Conservation (phyloP, 495 filamentous ascomycete genomes). For the Antarctomyces pellizariae region DNA sequence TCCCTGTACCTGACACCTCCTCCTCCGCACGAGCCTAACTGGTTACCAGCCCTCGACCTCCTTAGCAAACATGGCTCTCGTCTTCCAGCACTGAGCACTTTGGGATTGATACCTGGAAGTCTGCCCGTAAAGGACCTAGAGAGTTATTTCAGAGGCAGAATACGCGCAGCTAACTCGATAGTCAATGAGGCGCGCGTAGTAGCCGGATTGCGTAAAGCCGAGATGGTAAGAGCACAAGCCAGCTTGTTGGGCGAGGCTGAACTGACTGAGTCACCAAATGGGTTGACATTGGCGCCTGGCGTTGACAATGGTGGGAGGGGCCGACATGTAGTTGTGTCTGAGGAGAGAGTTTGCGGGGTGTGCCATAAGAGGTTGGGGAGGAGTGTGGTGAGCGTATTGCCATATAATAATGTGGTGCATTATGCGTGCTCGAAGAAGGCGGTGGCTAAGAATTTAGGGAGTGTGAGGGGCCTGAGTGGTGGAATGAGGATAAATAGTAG, state of each 20-base stretch:
- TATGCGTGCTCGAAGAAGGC: constrained; percentile 48
- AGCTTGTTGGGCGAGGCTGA: constrained; percentile 45
- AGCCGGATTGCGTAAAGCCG: constrained; percentile 45
- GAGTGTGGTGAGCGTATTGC: constrained; percentile 46
- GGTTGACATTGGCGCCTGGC: too few relatives aligned
- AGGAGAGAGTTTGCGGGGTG: constrained; percentile 73
- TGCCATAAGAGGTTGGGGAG: constrained; percentile 84
- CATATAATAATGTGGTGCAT: constrained; percentile 48
- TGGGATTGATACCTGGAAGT: constrained; percentile 61
- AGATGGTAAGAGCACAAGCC: constrained; percentile 47
- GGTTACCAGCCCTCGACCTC: constrained; percentile 60
- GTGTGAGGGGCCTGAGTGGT: background rate
- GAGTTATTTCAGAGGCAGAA: constrained; percentile 77
- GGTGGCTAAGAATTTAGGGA: background rate
- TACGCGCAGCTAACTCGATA: constrained; percentile 62
- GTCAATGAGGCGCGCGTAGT: constrained; percentile 61
- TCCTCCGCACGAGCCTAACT: constrained; percentile 43
- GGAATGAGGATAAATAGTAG: constrained; percentile 1
- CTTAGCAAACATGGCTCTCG: constrained; percentile 80
- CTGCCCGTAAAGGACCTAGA: constrained; percentile 61
- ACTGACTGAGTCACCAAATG: constrained; percentile 17
- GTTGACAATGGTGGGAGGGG: constrained; percentile 35
- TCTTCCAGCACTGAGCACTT: constrained; percentile 62
- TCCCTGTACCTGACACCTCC: constrained; percentile 79
- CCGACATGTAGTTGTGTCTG: constrained; percentile 51